Evolutionary conservation across 2,329 filamentous ascomycete genomes (phyloP).

Genomic region (Cordyceps cicadae): DNA sequence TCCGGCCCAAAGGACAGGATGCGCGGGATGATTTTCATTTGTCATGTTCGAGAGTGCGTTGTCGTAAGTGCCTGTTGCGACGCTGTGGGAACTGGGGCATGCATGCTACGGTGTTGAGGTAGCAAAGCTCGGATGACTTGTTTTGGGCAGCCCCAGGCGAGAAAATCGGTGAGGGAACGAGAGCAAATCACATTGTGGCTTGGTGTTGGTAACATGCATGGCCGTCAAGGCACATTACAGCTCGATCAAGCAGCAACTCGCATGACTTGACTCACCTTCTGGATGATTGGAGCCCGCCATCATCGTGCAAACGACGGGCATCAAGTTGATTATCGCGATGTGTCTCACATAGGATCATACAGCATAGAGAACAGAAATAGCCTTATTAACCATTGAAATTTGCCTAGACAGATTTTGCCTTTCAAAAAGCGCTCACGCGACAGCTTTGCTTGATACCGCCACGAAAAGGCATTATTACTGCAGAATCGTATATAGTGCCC

Average conservation of each 20-base stretch:
- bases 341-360: no score
- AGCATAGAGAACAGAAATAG: no score
- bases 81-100: no score
- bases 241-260: background rate
- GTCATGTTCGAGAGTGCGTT: background rate
- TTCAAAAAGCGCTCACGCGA: background rate
- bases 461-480: no score
- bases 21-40: background rate
- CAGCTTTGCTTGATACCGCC: background rate
- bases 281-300: no score
- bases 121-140: background rate
- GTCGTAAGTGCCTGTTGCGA: background rate
- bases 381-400: background rate
- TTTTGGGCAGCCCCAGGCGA: constrained; percentile 7
- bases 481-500: background rate
- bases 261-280: background rate
- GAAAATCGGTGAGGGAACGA: no score
- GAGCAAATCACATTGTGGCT: background rate
- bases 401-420: background rate
- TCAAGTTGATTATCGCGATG: no score
- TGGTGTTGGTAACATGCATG: background rate
- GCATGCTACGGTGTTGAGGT: no score
- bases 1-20: background rate
- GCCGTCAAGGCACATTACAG: background rate
- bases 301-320: no score